Conservation (phyloP, 371 early-diverging fungal genomes). For the Mortierella sp. region DNA sequence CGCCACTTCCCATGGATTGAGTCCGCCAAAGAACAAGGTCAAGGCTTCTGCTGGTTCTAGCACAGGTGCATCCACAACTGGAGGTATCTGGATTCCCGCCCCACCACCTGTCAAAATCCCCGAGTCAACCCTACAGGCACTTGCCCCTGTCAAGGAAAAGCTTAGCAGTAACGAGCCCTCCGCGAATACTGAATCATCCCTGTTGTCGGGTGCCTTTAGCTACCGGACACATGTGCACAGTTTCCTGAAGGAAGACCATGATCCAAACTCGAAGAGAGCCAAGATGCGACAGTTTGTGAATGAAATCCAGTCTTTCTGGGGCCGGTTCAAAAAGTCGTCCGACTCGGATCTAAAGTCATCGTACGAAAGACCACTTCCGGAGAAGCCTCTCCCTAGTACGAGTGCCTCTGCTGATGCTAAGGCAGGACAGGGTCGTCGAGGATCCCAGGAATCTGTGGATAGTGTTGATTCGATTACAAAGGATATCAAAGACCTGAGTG, state of each 20-base stretch:
- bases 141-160: constrained; percentile 28
- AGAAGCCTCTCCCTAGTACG: constrained; percentile 9
- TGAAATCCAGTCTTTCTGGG: constrained; percentile 12
- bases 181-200: constrained; percentile 5
- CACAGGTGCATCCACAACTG: constrained; percentile 19
- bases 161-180: constrained; percentile 3
- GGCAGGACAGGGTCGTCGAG: background rate
- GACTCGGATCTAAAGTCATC: constrained; percentile 10
- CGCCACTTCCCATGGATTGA: constrained; percentile 19
- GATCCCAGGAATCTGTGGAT: constrained; percentile 14
- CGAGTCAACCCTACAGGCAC: constrained; percentile 38
- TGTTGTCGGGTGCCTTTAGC: constrained; percentile 25
- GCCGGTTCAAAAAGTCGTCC: constrained; percentile 12
- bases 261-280: constrained; percentile 23
- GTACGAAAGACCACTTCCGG: constrained; percentile 18
- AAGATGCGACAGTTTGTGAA: constrained; percentile 17
- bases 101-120: constrained; percentile 40
- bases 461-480: constrained; percentile 29
- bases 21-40: constrained; percentile 46
- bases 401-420: background rate
- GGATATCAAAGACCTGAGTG: constrained; percentile 20
- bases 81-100: constrained; percentile 46
- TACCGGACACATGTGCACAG: constrained; percentile 33
- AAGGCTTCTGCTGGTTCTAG: constrained; percentile 10
- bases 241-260: constrained; percentile 20